These are phyloP conservation scores for Zizania palustris DNA, from an alignment of 202 grass and related monocot genomes.

Conservation along the genomic window DNA sequence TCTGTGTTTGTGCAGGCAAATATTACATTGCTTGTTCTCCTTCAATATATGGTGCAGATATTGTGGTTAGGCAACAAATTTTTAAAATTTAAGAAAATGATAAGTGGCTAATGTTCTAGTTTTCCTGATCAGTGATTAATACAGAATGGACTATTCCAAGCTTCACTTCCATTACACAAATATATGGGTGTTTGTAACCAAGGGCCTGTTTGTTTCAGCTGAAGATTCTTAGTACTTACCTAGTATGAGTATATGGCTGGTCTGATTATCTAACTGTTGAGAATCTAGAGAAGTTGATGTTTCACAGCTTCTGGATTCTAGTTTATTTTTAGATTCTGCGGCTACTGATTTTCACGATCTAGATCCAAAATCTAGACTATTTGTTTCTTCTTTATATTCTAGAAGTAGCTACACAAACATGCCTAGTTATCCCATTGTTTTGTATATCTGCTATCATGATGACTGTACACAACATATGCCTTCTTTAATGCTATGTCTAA, in stretches of 20 bases:
- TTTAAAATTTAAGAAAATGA: slow-evolving; percentile 9
- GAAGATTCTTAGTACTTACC: too few relatives aligned
- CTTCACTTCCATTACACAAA: slow-evolving; percentile 13
- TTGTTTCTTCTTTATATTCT: too few relatives aligned
- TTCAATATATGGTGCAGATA: neutral
- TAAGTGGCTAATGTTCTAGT: neutral
- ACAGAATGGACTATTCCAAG: slow-evolving; percentile 14
- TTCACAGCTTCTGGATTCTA: too few relatives aligned
- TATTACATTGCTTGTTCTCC: slow-evolving; percentile 34
- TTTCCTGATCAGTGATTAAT: slow-evolving; percentile 2
- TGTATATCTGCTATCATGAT: neutral
- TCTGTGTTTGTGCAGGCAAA: neutral
- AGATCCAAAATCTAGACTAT: too few relatives aligned
- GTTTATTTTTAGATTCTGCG: too few relatives aligned
- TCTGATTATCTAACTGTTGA: too few relatives aligned
- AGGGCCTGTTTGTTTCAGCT: too few relatives aligned
- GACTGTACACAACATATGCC: neutral
- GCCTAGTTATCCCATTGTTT: slow-evolving; percentile 12
- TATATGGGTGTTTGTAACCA: neutral
- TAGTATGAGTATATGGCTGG: too few relatives aligned
- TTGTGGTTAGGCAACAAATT: neutral
- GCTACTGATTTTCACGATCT: too few relatives aligned
- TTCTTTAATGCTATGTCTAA: slow-evolving; percentile 41
- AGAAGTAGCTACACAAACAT: too few relatives aligned
- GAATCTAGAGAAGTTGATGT: too few relatives aligned